These are phyloP conservation scores for Tetrahymena borealis DNA, from an alignment of 73 alveolate genomes.

Conservation along the genomic window DNA sequence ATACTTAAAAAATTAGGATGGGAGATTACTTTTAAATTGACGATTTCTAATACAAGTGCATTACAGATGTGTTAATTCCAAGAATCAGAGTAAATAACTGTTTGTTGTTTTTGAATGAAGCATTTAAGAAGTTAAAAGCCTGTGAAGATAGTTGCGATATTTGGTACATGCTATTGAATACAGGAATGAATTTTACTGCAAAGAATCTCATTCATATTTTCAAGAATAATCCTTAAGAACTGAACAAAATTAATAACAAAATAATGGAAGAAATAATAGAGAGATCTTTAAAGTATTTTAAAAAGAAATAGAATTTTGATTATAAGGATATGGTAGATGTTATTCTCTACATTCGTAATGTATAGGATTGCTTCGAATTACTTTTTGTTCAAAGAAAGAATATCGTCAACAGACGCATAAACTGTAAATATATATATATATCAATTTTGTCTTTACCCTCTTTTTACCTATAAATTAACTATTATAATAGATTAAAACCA, in stretches of 20 bases:
- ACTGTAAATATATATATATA: not conserved
- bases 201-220: constrained; percentile 14
- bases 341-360: not conserved
- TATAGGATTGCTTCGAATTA: not conserved
- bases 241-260: constrained; percentile 14
- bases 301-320: constrained; percentile 20
- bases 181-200: constrained; percentile 41
- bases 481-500: constrained; percentile 10
- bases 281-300: constrained; percentile 29
- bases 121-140: constrained; percentile 41
- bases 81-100: constrained; percentile 25
- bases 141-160: constrained; percentile 42
- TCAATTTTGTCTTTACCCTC: not conserved
- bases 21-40: constrained; percentile 40
- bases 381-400: not conserved
- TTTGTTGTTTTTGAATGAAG: constrained; percentile 33
- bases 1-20: not conserved
- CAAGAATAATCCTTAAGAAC: constrained; percentile 13
- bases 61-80: constrained; percentile 21
- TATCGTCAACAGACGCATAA: not conserved
- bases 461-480: no score
- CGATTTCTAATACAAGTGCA: constrained; percentile 19
- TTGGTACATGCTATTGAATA: constrained; percentile 36
- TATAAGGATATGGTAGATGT: not conserved
- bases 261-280: constrained; percentile 37